These are phyloP conservation scores for Curvularia verruculosa DNA, from an alignment of 2,329 filamentous ascomycete genomes.

Conservation along the genomic window DNA sequence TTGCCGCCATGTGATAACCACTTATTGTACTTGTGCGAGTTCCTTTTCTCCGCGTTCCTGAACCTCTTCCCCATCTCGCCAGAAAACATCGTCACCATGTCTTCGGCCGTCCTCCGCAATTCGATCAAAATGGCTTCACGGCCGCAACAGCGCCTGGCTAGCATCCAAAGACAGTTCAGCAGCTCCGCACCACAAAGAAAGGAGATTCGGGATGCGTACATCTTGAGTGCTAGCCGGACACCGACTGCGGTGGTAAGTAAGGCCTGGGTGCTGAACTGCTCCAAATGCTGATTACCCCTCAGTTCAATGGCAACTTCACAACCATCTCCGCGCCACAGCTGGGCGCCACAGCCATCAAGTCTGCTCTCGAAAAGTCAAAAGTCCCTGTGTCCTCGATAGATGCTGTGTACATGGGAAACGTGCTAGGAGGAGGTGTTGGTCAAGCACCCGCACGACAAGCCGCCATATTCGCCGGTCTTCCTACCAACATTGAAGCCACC, in stretches of 20 bases:
- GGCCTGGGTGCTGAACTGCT: neutral
- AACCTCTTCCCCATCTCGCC: conserved; percentile 1
- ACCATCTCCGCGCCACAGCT: conserved; percentile 85
- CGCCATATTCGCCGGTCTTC: conserved; percentile 82
- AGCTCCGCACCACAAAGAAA: conserved; percentile 48
- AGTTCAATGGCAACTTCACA: conserved; percentile 95
- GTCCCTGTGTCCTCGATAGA: conserved; percentile 81
- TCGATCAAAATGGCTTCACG: conserved; percentile 45
- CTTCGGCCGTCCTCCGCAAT: conserved; percentile 40
- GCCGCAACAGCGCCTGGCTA: conserved; percentile 46
- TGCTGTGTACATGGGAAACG: conserved; percentile 98
- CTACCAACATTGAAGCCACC: conserved; percentile 79
- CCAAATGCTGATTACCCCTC: conserved; percentile 8
- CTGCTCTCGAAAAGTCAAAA: conserved; percentile 83
- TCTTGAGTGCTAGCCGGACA: conserved; percentile 86
- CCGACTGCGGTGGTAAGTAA: conserved; percentile 79
- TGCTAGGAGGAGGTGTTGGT: conserved; percentile 80
- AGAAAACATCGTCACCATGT: conserved; percentile 29
- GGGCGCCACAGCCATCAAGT: conserved; percentile 88
- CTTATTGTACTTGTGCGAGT: conserved; percentile 33
- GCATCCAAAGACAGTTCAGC: conserved; percentile 48
- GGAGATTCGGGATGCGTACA: conserved; percentile 90
- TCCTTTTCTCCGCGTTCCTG: conserved; percentile 16
- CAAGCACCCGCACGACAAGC: conserved; percentile 94
- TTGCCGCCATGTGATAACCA: conserved; percentile 42